Conservation (phyloP, 2,329 filamentous ascomycete genomes). For the Penicillium vulpinum region DNA sequence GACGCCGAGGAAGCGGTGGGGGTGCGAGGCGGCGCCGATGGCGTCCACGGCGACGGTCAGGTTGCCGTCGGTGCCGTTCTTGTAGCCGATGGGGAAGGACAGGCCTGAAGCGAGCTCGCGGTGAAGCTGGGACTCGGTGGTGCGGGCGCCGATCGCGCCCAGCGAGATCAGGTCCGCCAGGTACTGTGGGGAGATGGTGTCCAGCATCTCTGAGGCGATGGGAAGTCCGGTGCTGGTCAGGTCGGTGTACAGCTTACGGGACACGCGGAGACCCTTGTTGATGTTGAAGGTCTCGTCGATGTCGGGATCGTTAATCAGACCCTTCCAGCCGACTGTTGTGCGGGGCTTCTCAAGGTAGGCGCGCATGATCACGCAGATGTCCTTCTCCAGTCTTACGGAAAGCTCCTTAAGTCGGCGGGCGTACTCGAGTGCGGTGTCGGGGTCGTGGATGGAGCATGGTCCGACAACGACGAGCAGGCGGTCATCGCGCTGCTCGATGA, state of each 20-base stretch:
- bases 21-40: conserved; percentile 68
- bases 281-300: conserved; percentile 98
- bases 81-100: conserved; percentile 98
- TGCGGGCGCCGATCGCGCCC: conserved; percentile 91
- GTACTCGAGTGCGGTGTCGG: conserved; percentile 83
- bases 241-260: conserved; percentile 90
- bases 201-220: conserved; percentile 96
- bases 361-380: conserved; percentile 93
- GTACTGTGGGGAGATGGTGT: conserved; percentile 98
- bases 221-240: conserved; percentile 85
- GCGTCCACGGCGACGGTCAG: conserved; percentile 91
- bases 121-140: conserved; percentile 95
- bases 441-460: conserved; percentile 97
- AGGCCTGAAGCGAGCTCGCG: conserved; percentile 92
- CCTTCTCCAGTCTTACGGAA: conserved; percentile 74
- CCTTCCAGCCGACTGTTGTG: conserved; percentile 98
- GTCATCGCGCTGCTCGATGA: conserved; percentile 74
- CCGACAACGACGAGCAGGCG: conserved; percentile 92
- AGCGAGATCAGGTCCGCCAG: conserved; percentile 93
- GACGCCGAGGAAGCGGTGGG: conserved; percentile 96
- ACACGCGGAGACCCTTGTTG: conserved; percentile 94
- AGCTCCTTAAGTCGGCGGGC: conserved; percentile 73
- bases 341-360: conserved; percentile 98
- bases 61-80: conserved; percentile 96
- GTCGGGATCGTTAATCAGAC: conserved; percentile 97